These are phyloP conservation scores for Erythrophleum ivorense DNA, from an alignment of 331 rosid genomes.

Conservation along the genomic window DNA sequence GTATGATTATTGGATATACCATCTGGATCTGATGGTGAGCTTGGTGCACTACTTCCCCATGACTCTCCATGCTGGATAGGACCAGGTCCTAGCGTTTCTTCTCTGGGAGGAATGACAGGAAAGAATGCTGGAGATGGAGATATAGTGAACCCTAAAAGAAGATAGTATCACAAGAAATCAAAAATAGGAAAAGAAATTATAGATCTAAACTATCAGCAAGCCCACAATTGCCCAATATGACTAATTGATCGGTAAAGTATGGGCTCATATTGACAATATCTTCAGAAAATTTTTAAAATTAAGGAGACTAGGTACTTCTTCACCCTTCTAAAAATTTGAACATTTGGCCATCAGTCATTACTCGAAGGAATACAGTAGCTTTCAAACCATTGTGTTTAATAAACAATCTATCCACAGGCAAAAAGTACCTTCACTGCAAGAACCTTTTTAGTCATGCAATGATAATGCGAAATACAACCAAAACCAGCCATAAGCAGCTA, in stretches of 20 bases:
- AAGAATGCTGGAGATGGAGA: slow-evolving; percentile 55
- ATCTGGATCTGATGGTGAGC: slow-evolving; percentile 49
- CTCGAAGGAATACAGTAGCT: slow-evolving; percentile 13
- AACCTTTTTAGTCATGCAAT: neutral
- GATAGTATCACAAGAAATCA: slow-evolving; percentile 6
- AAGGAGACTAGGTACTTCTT: slow-evolving; percentile 2
- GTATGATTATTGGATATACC: slow-evolving; percentile 46
- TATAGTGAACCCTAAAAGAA: slow-evolving; percentile 49
- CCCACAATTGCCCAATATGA: slow-evolving; percentile 23
- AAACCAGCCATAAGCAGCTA: neutral
- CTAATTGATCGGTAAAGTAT: slow-evolving; percentile 11
- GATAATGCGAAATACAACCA: neutral
- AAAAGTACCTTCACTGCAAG: neutral
- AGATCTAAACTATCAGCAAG: neutral
- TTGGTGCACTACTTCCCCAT: slow-evolving; percentile 47
- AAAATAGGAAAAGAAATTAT: neutral
- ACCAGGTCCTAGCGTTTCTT: slow-evolving; percentile 51
- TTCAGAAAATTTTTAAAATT: slow-evolving; percentile 2
- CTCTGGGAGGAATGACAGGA: slow-evolving; percentile 46
- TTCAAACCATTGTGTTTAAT: neutral
- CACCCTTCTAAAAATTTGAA: slow-evolving; percentile 3
- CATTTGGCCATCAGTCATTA: slow-evolving; percentile 5
- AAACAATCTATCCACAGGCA: neutral
- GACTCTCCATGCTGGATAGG: slow-evolving; percentile 46
- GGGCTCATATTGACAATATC: slow-evolving; percentile 4